Percentiles rank a stretch among this genome's conserved stretches.
phyloP scores from a whole-genome alignment of 2,329 filamentous ascomycete species.

The Aschersonia sp. region DNA sequence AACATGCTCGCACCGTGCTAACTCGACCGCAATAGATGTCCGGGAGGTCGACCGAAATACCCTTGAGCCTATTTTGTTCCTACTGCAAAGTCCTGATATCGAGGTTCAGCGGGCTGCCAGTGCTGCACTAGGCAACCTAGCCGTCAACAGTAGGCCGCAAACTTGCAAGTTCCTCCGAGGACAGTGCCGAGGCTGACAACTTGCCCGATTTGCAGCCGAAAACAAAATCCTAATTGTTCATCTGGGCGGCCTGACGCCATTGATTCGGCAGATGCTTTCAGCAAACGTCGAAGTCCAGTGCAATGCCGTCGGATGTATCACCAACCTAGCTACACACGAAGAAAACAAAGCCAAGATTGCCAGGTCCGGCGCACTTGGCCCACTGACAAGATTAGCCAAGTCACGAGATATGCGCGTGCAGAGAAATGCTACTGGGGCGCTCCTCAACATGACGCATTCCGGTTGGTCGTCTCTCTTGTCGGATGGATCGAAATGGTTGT shows the following conservation, averaged over 20 bases:
- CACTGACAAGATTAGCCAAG: constrained; percentile 82
- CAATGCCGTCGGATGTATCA: constrained; percentile 98
- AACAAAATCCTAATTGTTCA: constrained; percentile 97
- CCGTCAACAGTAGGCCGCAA: constrained; percentile 70
- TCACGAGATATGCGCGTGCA: constrained; percentile 98
- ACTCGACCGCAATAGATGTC: constrained; percentile 54
- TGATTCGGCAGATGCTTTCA: constrained; percentile 98
- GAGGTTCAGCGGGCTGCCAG: constrained; percentile 95
- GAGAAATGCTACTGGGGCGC: constrained; percentile 86
- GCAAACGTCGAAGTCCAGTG: constrained; percentile 97
- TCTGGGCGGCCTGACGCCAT: constrained; percentile 73
- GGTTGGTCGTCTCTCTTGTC: constrained; percentile 31
- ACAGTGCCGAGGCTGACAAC: background rate
- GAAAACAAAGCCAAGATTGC: constrained; percentile 99
- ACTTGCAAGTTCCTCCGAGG: background rate
- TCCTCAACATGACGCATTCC: constrained; percentile 98
- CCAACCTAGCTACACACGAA: constrained; percentile 93
- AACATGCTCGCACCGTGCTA: background rate
- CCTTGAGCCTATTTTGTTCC: constrained; percentile 86
- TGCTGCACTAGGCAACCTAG: constrained; percentile 86
- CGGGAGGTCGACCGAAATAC: constrained; percentile 90
- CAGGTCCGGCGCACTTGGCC: constrained; percentile 79
- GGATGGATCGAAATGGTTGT: background rate
- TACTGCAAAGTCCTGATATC: constrained; percentile 88
- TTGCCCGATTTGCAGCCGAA: constrained; percentile 50